Conservation (phyloP, 139 green algal species). For the Zygnema circumcarinatum region DNA sequence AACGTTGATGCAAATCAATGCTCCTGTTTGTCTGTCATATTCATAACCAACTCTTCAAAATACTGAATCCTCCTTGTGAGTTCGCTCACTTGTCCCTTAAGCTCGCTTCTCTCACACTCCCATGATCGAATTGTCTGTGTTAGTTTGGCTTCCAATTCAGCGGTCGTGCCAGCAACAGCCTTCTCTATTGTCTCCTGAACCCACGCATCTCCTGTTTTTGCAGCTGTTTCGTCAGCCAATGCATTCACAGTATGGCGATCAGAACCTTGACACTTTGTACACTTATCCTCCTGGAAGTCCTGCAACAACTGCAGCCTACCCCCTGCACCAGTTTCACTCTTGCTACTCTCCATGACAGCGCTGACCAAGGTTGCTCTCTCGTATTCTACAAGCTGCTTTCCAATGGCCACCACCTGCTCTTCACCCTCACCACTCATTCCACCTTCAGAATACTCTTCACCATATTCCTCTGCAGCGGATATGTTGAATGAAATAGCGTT, state of each 20-base stretch:
- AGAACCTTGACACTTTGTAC: neutral
- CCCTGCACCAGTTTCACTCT: neutral
- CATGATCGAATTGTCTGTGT: neutral
- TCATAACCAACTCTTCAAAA: neutral
- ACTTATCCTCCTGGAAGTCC: neutral
- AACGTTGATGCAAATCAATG: no score
- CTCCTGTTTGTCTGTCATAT: no score
- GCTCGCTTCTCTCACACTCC: neutral
- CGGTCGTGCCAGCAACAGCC: neutral
- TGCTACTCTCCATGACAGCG: neutral
- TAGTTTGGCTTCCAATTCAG: neutral
- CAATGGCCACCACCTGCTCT: neutral
- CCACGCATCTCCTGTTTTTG: neutral
- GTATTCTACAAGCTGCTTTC: neutral
- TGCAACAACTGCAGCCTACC: neutral
- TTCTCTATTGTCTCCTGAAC: neutral
- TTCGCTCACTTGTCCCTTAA: neutral
- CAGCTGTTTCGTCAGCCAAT: neutral
- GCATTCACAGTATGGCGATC: neutral
- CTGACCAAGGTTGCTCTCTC: neutral
- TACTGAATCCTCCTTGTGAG: neutral
- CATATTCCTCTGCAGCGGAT: neutral
- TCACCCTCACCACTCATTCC: neutral
- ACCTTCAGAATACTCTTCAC: neutral
- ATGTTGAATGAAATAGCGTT: neutral